A percentile compares a stretch with the other conserved stretches of the same genome.
These are phyloP conservation scores for Recurvomyces mirabilis DNA, from an alignment of 495 filamentous ascomycete genomes.

Conservation along the genomic window DNA sequence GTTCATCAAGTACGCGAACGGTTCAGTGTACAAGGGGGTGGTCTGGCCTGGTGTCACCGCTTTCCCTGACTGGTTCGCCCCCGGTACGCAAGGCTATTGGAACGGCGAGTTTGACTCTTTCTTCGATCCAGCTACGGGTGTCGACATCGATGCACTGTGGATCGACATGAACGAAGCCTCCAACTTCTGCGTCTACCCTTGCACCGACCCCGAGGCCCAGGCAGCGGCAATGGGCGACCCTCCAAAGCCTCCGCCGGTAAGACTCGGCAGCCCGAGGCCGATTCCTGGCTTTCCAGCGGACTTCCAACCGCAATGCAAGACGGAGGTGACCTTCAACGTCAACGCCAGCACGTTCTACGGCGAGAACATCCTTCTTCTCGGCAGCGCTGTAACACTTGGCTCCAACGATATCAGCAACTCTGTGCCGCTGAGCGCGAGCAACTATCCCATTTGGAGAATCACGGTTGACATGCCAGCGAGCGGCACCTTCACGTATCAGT, in stretches of 20 bases:
- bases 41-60: conserved; percentile 57
- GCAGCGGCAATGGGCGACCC: conserved; percentile 48
- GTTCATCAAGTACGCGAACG: conserved; percentile 55
- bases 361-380: conserved; percentile 14
- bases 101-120: conserved; percentile 53
- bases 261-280: conserved; percentile 40
- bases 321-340: conserved; percentile 17
- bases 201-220: conserved; percentile 46
- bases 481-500: conserved; percentile 13
- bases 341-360: conserved; percentile 15
- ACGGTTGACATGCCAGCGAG: conserved; percentile 17
- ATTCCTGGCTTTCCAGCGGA: conserved; percentile 61
- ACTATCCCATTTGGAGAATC: conserved; percentile 18
- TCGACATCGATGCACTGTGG: conserved; percentile 81
- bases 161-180: conserved; percentile 42
- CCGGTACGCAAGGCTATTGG: conserved; percentile 59
- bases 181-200: conserved; percentile 66
- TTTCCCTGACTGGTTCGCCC: conserved; percentile 62
- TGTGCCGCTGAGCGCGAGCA: conserved; percentile 3
- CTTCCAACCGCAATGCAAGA: conserved; percentile 50
- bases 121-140: conserved; percentile 52
- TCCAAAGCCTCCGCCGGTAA: conserved; percentile 53
- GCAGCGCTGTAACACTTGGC: conserved; percentile 8
- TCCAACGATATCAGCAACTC: conserved; percentile 8
- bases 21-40: conserved; percentile 58